These are phyloP conservation scores for Botrytis pseudocinerea DNA, from an alignment of 2,329 filamentous ascomycete genomes.

Conservation along the genomic window DNA sequence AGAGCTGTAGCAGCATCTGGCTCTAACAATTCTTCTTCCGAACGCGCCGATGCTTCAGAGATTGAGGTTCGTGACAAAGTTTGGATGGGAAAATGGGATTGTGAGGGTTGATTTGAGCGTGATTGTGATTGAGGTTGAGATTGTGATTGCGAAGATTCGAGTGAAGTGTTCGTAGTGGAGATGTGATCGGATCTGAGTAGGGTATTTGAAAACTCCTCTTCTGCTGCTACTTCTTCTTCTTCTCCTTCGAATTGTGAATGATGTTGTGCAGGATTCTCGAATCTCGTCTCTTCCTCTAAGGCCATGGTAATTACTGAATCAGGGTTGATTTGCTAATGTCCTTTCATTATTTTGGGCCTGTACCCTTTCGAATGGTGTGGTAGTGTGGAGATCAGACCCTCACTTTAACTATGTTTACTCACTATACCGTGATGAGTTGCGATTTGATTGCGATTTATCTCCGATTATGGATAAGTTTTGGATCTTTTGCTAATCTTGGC, in stretches of 20 bases:
- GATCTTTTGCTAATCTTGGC: slow-evolving; percentile 1
- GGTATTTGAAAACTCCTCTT: background rate
- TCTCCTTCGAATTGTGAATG: slow-evolving; percentile 14
- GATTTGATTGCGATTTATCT: slow-evolving; percentile 1
- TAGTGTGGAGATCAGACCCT: slow-evolving; percentile 10
- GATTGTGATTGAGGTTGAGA: background rate
- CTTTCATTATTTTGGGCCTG: slow-evolving; percentile 16
- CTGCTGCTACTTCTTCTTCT: background rate
- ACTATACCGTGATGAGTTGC: background rate
- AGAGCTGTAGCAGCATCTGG: slow-evolving; percentile 34
- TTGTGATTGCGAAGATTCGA: background rate
- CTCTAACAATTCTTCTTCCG: slow-evolving; percentile 28
- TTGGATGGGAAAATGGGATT: slow-evolving; percentile 26
- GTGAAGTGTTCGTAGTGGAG: slow-evolving; percentile 12
- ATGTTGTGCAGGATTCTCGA: slow-evolving; percentile 4
- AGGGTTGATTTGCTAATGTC: slow-evolving; percentile 10
- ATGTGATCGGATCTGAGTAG: background rate
- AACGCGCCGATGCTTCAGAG: slow-evolving; percentile 26
- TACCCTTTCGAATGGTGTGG: slow-evolving; percentile 9
- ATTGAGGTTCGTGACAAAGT: slow-evolving; percentile 27
- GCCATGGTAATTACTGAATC: slow-evolving; percentile 14
- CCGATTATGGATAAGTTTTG: background rate
- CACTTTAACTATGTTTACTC: background rate
- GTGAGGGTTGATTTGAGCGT: background rate
- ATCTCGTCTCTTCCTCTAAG: background rate